A percentile compares a stretch with the other conserved stretches of the same genome.
phyloP scores from a whole-genome alignment of 352 stramenopile species.

The Phytophthora rubi region DNA sequence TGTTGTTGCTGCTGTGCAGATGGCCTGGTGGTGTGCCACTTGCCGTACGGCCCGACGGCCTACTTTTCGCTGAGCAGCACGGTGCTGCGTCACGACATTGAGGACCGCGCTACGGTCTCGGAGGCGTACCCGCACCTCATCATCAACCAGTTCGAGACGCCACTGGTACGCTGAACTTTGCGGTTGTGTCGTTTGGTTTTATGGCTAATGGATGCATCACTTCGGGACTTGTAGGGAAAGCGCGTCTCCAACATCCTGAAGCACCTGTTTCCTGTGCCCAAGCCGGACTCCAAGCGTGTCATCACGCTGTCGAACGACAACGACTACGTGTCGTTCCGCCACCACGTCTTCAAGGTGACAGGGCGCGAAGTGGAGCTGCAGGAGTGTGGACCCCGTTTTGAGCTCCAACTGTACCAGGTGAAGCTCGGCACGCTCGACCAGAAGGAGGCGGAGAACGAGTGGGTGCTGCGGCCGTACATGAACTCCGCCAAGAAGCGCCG shows the following conservation, averaged over 20 bases:
- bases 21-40: slow-evolving; percentile 98
- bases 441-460: slow-evolving; percentile 99
- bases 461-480: slow-evolving; percentile 99
- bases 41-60: slow-evolving; percentile 98
- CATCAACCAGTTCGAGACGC: slow-evolving; percentile 96
- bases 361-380: slow-evolving; percentile 94
- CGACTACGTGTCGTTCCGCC: slow-evolving; percentile 99
- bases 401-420: slow-evolving; percentile 98
- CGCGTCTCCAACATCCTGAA: slow-evolving; percentile 98
- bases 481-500: slow-evolving; percentile 99
- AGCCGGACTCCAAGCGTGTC: slow-evolving; percentile 95
- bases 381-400: slow-evolving; percentile 97
- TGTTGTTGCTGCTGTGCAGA: slow-evolving; percentile 61
- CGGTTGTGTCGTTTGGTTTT: background rate
- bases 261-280: slow-evolving; percentile 98
- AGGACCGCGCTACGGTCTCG: slow-evolving; percentile 93
- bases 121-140: slow-evolving; percentile 97
- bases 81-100: slow-evolving; percentile 99
- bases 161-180: slow-evolving; percentile 57
- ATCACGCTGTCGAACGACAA: slow-evolving; percentile 99
- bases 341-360: slow-evolving; percentile 98
- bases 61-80: slow-evolving; percentile 98
- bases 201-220: background rate
- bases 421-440: slow-evolving; percentile 99
- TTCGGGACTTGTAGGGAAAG: slow-evolving; percentile 62